These are phyloP conservation scores for Ceratocystis albifundus DNA, from an alignment of 2,329 filamentous ascomycete species.

Conservation along the genomic window DNA sequence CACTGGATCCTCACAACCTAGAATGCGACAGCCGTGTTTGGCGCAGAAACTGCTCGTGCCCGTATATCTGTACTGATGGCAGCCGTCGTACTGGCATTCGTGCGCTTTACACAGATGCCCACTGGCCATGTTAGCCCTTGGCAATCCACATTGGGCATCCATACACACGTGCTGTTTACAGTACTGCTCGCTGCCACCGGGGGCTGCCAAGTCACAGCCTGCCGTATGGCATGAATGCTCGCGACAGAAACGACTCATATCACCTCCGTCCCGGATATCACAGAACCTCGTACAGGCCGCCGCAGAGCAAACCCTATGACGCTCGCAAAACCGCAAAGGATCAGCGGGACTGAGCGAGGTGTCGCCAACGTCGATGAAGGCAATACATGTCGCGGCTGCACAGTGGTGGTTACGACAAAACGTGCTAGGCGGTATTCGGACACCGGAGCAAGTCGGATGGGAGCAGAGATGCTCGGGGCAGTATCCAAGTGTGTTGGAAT, in stretches of 20 bases:
- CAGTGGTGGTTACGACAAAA: conserved; percentile 26
- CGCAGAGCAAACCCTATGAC: conserved; percentile 25
- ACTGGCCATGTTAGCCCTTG: conserved; percentile 1
- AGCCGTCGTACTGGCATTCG: conserved; percentile 17
- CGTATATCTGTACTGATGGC: conserved; percentile 9
- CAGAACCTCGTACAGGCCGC: conserved; percentile 24
- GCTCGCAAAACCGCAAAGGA: conserved; percentile 26
- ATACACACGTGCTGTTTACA: conserved; percentile 22
- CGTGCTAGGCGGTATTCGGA: background rate
- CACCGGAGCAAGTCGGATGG: conserved; percentile 23
- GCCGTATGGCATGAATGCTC: conserved; percentile 24
- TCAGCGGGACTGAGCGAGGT: conserved; percentile 20
- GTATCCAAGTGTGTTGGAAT: conserved; percentile 18
- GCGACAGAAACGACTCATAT: conserved; percentile 20
- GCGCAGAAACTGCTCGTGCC: background rate
- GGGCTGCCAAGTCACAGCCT: conserved; percentile 22
- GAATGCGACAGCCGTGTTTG: background rate
- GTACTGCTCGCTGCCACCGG: conserved; percentile 3
- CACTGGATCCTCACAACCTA: background rate
- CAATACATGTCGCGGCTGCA: conserved; percentile 23
- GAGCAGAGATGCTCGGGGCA: conserved; percentile 27
- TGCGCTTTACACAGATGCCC: conserved; percentile 17
- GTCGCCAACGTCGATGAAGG: conserved; percentile 23
- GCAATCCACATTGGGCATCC: conserved; percentile 15
- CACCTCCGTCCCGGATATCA: conserved; percentile 10